Percentiles rank a stretch among this genome's conserved stretches.
These are phyloP conservation scores for Eurotiales sp. DNA, from an alignment of 2,329 filamentous ascomycete genomes.

Conservation along the genomic window DNA sequence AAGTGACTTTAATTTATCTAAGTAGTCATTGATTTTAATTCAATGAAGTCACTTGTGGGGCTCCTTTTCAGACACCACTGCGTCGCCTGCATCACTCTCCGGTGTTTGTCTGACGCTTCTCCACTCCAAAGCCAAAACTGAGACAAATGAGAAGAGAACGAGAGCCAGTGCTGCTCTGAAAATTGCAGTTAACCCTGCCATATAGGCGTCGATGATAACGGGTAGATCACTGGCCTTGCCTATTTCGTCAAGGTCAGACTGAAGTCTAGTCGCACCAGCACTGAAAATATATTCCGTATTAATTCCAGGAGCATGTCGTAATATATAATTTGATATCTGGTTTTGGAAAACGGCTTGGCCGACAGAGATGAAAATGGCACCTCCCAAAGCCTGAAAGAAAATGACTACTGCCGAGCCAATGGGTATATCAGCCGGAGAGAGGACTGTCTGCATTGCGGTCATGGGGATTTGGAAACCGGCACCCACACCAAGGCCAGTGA, in stretches of 20 bases:
- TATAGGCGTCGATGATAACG: constrained; percentile 8
- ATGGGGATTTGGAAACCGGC: constrained; percentile 23
- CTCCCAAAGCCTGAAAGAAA: constrained; percentile 29
- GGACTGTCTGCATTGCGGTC: constrained; percentile 22
- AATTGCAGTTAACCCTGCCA: constrained; percentile 1
- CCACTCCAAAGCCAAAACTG: constrained; percentile 8
- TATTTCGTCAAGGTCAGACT: background rate
- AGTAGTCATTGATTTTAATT: no score
- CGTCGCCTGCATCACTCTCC: no score
- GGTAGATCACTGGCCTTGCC: constrained; percentile 3
- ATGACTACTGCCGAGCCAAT: constrained; percentile 24
- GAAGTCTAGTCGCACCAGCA: constrained; percentile 10
- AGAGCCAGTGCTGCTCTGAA: constrained; percentile 2
- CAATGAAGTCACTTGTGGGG: no score
- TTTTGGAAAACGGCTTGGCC: constrained; percentile 30
- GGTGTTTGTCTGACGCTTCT: constrained; percentile 14
- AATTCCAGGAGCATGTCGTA: constrained; percentile 8
- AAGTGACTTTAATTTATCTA: no score
- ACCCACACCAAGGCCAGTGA: constrained; percentile 25
- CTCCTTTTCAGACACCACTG: no score
- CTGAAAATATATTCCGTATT: background rate
- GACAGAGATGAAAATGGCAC: constrained; percentile 27
- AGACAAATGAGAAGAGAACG: constrained; percentile 5
- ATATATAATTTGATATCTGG: constrained; percentile 21
- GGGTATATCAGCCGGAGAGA: constrained; percentile 25